Evolutionary conservation across 2,329 filamentous ascomycete genomes (phyloP).

Genomic region (Hirsutella rhossiliensis): DNA sequence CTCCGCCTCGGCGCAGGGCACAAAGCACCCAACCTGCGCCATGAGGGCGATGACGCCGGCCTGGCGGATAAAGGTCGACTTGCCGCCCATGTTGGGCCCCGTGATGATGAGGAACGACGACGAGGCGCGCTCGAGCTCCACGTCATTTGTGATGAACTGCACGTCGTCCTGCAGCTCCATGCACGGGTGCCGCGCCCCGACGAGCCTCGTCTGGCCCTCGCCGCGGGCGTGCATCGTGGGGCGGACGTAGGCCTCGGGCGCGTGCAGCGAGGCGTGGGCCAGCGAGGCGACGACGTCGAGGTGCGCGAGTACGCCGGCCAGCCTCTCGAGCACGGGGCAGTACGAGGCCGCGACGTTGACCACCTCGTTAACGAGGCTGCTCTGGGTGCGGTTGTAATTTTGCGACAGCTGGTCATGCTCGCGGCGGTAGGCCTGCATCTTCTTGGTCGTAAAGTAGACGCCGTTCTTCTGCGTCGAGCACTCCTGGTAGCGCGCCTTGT

Average conservation of each 20-base stretch:
- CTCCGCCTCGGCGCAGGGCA: slow-evolving; percentile 82
- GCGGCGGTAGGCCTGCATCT: slow-evolving; percentile 65
- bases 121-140: slow-evolving; percentile 61
- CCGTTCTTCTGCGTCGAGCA: slow-evolving; percentile 98
- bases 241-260: slow-evolving; percentile 80
- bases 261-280: slow-evolving; percentile 85
- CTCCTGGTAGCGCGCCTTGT: slow-evolving; percentile 82
- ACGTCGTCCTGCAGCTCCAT: slow-evolving; percentile 99
- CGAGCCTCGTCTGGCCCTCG: slow-evolving; percentile 77
- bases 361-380: slow-evolving; percentile 81
- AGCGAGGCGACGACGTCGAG: slow-evolving; percentile 92
- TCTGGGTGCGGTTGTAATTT: slow-evolving; percentile 92
- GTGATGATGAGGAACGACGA: slow-evolving; percentile 95
- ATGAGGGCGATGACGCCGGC: slow-evolving; percentile 94
- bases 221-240: slow-evolving; percentile 85
- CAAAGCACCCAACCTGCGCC: slow-evolving; percentile 94
- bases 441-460: slow-evolving; percentile 90
- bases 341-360: slow-evolving; percentile 91
- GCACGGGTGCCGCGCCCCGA: slow-evolving; percentile 88
- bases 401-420: slow-evolving; percentile 91
- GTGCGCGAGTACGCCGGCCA: slow-evolving; percentile 81
- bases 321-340: slow-evolving; percentile 78
- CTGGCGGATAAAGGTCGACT: slow-evolving; percentile 96
- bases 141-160: slow-evolving; percentile 97
- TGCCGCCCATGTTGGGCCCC: slow-evolving; percentile 97